These are phyloP conservation scores for Carex arenaria DNA, from an alignment of 202 grass and related monocot genomes.

Conservation along the genomic window DNA sequence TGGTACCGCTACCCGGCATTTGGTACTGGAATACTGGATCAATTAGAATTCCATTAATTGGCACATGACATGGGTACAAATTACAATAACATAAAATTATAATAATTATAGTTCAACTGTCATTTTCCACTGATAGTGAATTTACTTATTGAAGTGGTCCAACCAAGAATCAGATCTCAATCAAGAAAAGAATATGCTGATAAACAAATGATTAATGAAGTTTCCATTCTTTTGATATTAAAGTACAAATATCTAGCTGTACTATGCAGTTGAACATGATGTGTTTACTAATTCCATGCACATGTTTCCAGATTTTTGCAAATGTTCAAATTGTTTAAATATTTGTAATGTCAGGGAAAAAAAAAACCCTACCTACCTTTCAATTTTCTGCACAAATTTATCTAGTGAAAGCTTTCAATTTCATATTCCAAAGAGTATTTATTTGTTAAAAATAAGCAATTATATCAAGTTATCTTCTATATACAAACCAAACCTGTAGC, in stretches of 20 bases:
- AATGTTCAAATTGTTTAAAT: neutral
- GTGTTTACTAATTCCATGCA: neutral
- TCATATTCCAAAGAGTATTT: neutral
- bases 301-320: neutral
- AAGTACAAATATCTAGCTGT: conserved; percentile 15
- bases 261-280: neutral
- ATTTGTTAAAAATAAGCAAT: neutral
- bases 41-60: neutral
- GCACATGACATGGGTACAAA: neutral
- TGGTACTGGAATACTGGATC: neutral
- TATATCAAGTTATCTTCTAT: neutral
- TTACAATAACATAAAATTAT: neutral
- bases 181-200: neutral
- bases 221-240: neutral
- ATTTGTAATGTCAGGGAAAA: neutral
- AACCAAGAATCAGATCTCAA: conserved; percentile 10
- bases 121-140: neutral
- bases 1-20: neutral
- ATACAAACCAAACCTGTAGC: neutral
- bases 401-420: neutral
- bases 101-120: neutral
- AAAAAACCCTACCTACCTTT: neutral
- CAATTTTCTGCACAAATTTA: neutral
- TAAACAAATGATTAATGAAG: conserved; percentile 17
- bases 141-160: neutral